phyloP scores from a whole-genome alignment of 192 early-diverging fungal genomes.

The Rhizoclosmatium globosum region DNA sequence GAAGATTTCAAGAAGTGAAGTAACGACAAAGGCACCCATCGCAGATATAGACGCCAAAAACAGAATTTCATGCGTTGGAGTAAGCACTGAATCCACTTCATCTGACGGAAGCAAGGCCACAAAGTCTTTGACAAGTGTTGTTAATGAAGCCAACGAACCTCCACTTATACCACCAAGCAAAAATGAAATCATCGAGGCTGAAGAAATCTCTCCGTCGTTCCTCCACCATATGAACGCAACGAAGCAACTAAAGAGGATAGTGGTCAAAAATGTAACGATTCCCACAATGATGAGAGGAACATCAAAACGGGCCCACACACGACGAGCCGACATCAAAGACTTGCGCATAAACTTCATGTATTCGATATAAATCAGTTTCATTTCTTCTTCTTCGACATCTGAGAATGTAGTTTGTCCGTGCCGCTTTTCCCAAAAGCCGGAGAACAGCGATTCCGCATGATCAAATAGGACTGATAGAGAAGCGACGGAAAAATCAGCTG shows the following conservation, averaged over 20 bases:
- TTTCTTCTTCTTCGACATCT: constrained; percentile 2
- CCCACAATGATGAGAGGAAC: constrained; percentile 78
- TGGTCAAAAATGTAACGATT: constrained; percentile 54
- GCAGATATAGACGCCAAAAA: constrained; percentile 42
- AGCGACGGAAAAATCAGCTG: constrained; percentile 60
- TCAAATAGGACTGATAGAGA: constrained; percentile 50
- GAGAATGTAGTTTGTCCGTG: neutral
- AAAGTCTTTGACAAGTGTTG: neutral
- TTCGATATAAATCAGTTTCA: constrained; percentile 36
- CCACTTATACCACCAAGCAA: constrained; percentile 5
- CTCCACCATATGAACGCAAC: constrained; percentile 19
- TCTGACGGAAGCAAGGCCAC: constrained; percentile 20
- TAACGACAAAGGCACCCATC: constrained; percentile 9
- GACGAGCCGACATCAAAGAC: constrained; percentile 76
- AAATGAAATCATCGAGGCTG: constrained; percentile 14
- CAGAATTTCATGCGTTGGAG: constrained; percentile 40
- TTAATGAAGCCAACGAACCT: constrained; percentile 17
- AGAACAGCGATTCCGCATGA: constrained; percentile 37
- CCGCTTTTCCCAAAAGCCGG: neutral
- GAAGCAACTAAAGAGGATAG: constrained; percentile 23
- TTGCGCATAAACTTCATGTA: constrained; percentile 66
- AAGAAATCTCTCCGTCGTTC: neutral
- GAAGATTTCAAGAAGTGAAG: neutral
- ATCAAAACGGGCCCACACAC: constrained; percentile 95
- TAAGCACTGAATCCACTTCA: constrained; percentile 37